Evolutionary conservation across 78 protist genomes (phyloP).

Genomic region (Ministeria vibrans): DNA sequence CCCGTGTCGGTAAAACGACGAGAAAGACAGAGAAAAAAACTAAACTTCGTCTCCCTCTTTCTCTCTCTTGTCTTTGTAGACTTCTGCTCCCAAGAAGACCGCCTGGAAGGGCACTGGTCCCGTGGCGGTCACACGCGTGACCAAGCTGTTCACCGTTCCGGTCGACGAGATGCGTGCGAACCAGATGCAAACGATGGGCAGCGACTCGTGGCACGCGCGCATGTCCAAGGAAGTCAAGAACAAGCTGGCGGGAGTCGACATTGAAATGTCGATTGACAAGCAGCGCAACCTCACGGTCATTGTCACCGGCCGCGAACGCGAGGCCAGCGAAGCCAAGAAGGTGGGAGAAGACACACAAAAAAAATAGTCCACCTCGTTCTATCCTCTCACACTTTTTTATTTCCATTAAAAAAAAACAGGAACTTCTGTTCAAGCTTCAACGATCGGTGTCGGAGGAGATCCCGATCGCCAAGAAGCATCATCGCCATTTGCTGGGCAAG

Average conservation of each 20-base stretch:
- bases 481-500: constrained; percentile 38
- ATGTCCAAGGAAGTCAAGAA: background rate
- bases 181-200: too few relatives aligned
- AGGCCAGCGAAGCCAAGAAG: background rate
- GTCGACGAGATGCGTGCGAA: background rate
- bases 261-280: background rate
- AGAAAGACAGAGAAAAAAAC: too few relatives aligned
- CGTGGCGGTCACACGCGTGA: background rate
- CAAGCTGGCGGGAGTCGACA: background rate
- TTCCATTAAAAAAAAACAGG: too few relatives aligned
- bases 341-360: too few relatives aligned
- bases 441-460: background rate
- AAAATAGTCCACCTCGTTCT: too few relatives aligned
- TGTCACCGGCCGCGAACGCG: background rate
- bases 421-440: background rate
- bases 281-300: background rate
- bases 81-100: background rate
- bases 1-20: too few relatives aligned
- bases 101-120: background rate
- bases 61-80: background rate
- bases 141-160: background rate
- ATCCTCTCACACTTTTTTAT: too few relatives aligned
- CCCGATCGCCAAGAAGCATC: constrained; percentile 40
- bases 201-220: background rate
- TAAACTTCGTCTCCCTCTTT: too few relatives aligned